Evolutionary conservation across 257 asterid genomes (phyloP).

Genomic region (Ajuga chamaepitys): DNA sequence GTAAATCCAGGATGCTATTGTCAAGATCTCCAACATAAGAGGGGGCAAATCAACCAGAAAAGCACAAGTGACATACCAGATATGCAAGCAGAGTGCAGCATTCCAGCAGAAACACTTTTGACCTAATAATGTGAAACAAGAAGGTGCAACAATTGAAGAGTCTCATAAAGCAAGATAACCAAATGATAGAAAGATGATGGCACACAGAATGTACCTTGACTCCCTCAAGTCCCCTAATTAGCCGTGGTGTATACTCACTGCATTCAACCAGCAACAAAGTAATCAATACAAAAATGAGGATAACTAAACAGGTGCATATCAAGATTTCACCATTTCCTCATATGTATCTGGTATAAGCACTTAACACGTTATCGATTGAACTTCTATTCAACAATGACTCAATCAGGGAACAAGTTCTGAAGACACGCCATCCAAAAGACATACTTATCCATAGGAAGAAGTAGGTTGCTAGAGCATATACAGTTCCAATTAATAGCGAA

Average conservation of each 20-base stretch:
- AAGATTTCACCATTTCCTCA: neutral
- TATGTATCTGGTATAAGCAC: neutral
- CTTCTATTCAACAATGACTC: conserved; percentile 3
- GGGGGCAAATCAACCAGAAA: conserved; percentile 4
- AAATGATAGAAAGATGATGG: neutral
- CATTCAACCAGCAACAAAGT: conserved; percentile 15
- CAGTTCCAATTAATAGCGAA: neutral
- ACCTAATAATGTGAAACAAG: conserved; percentile 42
- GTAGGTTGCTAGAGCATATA: neutral
- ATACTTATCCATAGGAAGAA: neutral
- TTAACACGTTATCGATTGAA: neutral
- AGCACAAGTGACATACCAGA: conserved; percentile 40
- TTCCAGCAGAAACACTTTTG: conserved; percentile 81
- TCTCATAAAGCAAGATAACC: neutral
- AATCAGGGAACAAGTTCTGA: neutral
- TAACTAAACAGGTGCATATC: neutral
- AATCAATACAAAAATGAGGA: conserved; percentile 1
- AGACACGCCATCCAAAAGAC: neutral
- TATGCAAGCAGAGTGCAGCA: conserved; percentile 89
- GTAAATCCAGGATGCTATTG: conserved; percentile 14
- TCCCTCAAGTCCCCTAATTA: conserved; percentile 81
- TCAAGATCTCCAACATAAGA: neutral
- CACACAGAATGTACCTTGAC: conserved; percentile 48
- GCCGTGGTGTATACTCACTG: conserved; percentile 92
- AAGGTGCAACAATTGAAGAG: conserved; percentile 6